Evolutionary conservation across 345 rosid species (phyloP).

Genomic region (Brassica napus): DNA sequence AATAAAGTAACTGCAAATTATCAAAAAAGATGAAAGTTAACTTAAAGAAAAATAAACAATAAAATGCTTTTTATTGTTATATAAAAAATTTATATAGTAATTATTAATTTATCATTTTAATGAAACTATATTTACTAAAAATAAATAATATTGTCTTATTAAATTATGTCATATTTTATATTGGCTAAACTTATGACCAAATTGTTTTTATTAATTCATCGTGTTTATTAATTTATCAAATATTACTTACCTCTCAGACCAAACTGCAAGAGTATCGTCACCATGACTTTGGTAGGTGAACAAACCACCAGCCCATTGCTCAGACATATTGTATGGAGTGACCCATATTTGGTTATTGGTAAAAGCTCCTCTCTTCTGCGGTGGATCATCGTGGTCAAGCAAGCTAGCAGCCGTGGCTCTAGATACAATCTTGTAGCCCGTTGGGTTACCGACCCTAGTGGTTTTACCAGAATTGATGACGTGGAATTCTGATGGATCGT

Average conservation of each 20-base stretch:
- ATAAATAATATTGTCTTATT: no score
- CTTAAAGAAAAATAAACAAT: no score
- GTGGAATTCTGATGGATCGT: slow-evolving; percentile 75
- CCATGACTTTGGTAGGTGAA: slow-evolving; percentile 87
- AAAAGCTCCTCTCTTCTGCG: slow-evolving; percentile 65
- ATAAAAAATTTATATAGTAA: no score
- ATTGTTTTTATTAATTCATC: no score
- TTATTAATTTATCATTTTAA: no score
- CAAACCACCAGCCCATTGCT: slow-evolving; percentile 96
- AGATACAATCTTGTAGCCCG: slow-evolving; percentile 72
- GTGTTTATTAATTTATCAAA: no score
- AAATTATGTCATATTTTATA: no score
- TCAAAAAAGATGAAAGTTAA: background rate
- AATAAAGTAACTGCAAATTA: background rate
- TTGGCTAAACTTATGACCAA: background rate
- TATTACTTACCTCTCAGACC: slow-evolving; percentile 72
- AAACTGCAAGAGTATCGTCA: slow-evolving; percentile 79
- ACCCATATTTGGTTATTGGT: slow-evolving; percentile 95
- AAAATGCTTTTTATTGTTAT: background rate
- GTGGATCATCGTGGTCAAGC: slow-evolving; percentile 76
- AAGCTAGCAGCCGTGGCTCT: slow-evolving; percentile 68
- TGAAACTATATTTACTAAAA: no score
- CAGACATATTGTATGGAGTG: slow-evolving; percentile 71
- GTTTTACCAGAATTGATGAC: slow-evolving; percentile 54
- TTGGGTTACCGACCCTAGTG: slow-evolving; percentile 68